phyloP scores from a whole-genome alignment of 768 basidiomycete species.

The Suillus hirtellus region DNA sequence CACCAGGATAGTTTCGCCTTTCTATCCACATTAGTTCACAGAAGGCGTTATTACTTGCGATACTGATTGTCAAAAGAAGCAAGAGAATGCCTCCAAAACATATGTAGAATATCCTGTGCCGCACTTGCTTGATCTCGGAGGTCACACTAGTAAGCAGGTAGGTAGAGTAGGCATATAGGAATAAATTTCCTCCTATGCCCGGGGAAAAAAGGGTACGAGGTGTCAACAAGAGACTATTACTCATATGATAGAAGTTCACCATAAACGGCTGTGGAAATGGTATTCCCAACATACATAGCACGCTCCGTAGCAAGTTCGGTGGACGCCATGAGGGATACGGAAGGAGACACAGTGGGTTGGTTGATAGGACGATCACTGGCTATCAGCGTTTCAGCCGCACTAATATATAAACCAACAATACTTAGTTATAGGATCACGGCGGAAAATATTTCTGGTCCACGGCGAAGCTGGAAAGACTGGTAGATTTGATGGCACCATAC shows the following conservation, averaged over 20 bases:
- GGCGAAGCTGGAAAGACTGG: no score
- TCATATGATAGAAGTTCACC: neutral
- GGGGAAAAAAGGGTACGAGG: neutral
- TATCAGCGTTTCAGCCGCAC: no score
- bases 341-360: neutral
- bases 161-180: neutral
- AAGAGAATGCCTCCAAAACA: conserved; percentile 13
- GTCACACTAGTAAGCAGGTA: neutral
- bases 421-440: no score
- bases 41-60: conserved; percentile 23
- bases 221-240: neutral
- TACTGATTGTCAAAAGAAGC: conserved; percentile 26
- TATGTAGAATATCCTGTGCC: neutral
- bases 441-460: no score
- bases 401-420: no score
- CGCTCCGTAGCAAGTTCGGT: neutral
- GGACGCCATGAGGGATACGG: neutral
- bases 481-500: no score
- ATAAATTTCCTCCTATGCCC: neutral
- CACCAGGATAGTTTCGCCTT: conserved; percentile 29
- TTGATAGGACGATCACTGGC: no score
- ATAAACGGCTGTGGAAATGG: neutral
- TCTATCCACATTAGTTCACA: conserved; percentile 33
- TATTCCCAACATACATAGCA: neutral
- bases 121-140: neutral